Percentiles rank a stretch among this genome's conserved stretches.
phyloP scores from a whole-genome alignment of 1,284 basidiomycete genomes.

The Cutaneotrichosporon arboriforme region DNA sequence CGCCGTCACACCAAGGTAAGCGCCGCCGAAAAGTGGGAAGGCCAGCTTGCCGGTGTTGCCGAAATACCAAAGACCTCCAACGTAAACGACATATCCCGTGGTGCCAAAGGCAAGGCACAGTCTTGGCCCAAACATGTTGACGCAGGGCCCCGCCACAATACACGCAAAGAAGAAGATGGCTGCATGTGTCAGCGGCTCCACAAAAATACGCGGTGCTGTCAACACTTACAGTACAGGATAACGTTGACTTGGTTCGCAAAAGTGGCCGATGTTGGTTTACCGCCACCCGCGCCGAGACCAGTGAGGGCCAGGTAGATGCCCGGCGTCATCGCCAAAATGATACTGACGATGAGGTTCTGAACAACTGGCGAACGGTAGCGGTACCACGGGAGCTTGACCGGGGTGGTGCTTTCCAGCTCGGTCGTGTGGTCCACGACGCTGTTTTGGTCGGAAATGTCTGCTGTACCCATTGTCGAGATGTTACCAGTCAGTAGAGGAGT shows the following conservation, averaged over 20 bases:
- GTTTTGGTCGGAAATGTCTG: too few species aligned
- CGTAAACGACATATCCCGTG: conserved; percentile 35
- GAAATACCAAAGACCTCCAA: conserved; percentile 23
- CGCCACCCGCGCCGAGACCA: conserved; percentile 52
- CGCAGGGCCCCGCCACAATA: neutral
- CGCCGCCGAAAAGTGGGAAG: too few species aligned
- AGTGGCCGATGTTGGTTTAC: conserved; percentile 34
- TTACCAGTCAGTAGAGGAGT: too few species aligned
- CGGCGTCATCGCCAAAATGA: conserved; percentile 24
- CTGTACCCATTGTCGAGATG: too few species aligned
- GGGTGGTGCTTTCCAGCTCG: too few species aligned
- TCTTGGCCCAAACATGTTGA: conserved; percentile 43
- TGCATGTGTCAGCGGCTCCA: conserved; percentile 17
- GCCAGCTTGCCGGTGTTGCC: neutral
- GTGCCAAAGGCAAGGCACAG: conserved; percentile 49
- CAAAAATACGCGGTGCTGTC: conserved; percentile 50
- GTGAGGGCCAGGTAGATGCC: conserved; percentile 55
- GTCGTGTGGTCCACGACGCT: too few species aligned
- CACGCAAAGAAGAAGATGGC: conserved; percentile 43
- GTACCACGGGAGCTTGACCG: too few species aligned
- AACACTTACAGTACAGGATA: too few species aligned
- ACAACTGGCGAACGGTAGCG: too few species aligned
- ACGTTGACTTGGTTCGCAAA: too few species aligned
- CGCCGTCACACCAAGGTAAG: too few species aligned
- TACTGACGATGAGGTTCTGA: too few species aligned